phyloP scores from a whole-genome alignment of 75 land plant genomes.

The Sequoiadendron giganteum region DNA sequence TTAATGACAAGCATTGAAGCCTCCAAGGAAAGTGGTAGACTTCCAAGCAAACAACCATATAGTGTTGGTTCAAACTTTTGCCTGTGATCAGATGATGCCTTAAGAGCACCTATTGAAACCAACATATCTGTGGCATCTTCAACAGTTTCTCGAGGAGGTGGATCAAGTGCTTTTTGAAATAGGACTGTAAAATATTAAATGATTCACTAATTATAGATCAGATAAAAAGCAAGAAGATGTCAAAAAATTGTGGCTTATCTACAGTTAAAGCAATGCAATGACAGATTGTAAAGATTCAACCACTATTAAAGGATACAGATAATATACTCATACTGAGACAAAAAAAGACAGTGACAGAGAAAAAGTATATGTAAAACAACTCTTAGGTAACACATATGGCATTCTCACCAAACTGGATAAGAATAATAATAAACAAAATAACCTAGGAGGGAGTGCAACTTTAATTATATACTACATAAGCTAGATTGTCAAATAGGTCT shows the following conservation, averaged over 20 bases:
- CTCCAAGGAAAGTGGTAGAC: constrained; percentile 74
- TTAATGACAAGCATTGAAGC: constrained; percentile 73
- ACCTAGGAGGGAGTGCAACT: too few species aligned
- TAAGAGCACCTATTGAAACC: constrained; percentile 39
- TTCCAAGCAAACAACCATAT: constrained; percentile 68
- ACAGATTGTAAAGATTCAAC: neutral
- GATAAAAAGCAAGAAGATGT: neutral
- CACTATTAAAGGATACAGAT: neutral
- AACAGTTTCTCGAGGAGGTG: constrained; percentile 52
- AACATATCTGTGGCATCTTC: constrained; percentile 19
- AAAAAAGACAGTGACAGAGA: too few species aligned
- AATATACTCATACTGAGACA: neutral
- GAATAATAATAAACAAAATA: too few species aligned
- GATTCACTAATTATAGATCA: neutral
- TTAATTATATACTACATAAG: too few species aligned
- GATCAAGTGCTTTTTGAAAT: constrained; percentile 71
- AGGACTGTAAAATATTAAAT: constrained; percentile 32
- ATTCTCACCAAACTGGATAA: too few species aligned
- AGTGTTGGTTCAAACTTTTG: constrained; percentile 65
- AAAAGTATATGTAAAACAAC: too few species aligned
- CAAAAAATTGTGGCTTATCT: too few species aligned
- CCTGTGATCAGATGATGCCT: constrained; percentile 39
- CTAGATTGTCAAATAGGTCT: too few species aligned
- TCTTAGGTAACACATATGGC: too few species aligned
- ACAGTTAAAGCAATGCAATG: too few species aligned